A percentile compares a stretch with the other conserved stretches of the same genome.
Evolutionary conservation across 352 stramenopile species (phyloP).

Genomic region (Aphanomyces euteiches): DNA sequence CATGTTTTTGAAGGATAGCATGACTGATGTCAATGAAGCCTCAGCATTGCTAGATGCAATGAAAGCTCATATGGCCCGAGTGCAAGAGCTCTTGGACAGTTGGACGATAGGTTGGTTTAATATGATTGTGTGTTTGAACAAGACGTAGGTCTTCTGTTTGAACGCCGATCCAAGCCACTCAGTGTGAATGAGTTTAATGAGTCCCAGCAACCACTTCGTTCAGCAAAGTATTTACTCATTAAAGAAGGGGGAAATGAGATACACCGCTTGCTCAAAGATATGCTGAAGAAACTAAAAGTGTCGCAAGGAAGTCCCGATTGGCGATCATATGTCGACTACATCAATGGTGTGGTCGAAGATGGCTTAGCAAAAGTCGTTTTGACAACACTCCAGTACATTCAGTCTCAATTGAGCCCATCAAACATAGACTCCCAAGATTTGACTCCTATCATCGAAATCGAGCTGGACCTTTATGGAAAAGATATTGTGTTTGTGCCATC

Average conservation of each 20-base stretch:
- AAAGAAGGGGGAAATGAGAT: constrained; percentile 94
- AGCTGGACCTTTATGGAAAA: constrained; percentile 90
- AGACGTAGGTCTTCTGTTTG: constrained; percentile 69
- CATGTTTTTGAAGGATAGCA: constrained; percentile 92
- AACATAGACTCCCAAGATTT: constrained; percentile 39
- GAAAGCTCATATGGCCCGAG: constrained; percentile 93
- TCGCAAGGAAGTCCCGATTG: constrained; percentile 84
- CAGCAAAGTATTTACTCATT: constrained; percentile 91
- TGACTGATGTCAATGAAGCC: constrained; percentile 73
- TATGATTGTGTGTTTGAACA: too few species aligned
- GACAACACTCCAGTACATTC: constrained; percentile 49
- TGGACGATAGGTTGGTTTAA: constrained; percentile 66
- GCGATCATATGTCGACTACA: constrained; percentile 96
- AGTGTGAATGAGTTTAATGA: constrained; percentile 95
- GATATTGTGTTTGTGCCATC: constrained; percentile 84
- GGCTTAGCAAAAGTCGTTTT: constrained; percentile 84
- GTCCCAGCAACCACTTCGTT: constrained; percentile 90
- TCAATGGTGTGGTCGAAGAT: constrained; percentile 96
- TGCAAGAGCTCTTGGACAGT: constrained; percentile 89
- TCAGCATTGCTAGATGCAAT: constrained; percentile 94
- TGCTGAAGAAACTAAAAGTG: constrained; percentile 89
- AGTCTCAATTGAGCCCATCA: constrained; percentile 38
- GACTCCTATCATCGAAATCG: constrained; percentile 96
- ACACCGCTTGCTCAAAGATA: constrained; percentile 94
- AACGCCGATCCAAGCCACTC: constrained; percentile 94